Conservation (phyloP, 163 green algal species). For the Prototheca cutis region DNA sequence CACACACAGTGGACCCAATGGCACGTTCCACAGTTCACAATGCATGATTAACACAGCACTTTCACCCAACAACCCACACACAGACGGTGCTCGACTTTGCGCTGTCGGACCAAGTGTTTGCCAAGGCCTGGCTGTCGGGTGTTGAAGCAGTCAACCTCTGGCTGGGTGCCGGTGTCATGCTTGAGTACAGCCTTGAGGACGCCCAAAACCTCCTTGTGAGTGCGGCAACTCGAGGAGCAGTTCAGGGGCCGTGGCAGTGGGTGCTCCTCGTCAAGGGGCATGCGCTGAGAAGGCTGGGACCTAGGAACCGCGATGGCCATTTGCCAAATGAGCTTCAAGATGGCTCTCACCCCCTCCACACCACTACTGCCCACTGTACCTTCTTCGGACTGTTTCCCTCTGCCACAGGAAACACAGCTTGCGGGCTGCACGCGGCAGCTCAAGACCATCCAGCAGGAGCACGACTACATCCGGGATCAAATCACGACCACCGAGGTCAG, state of each 20-base stretch:
- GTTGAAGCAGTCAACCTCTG: conserved; percentile 76
- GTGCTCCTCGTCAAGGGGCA: too few relatives aligned
- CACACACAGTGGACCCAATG: too few relatives aligned
- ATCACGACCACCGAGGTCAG: conserved; percentile 76
- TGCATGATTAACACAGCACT: background rate
- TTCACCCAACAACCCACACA: background rate
- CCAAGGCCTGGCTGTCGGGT: conserved; percentile 51
- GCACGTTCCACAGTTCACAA: background rate
- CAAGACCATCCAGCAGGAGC: conserved; percentile 40
- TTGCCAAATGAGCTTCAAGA: too few relatives aligned
- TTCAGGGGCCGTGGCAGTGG: too few relatives aligned
- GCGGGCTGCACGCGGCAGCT: conserved; percentile 51
- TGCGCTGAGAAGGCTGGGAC: too few relatives aligned
- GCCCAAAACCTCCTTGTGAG: conserved; percentile 42
- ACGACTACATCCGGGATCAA: conserved; percentile 64
- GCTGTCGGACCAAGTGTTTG: conserved; percentile 69
- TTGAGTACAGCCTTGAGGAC: conserved; percentile 79
- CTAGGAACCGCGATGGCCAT: too few relatives aligned
- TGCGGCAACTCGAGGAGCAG: too few relatives aligned
- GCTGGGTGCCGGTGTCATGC: conserved; percentile 80
- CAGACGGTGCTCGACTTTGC: conserved; percentile 63
- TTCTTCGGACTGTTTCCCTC: background rate
- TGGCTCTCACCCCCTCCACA: too few relatives aligned
- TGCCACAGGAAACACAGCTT: conserved; percentile 50
- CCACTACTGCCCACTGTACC: conserved; percentile 20